A percentile compares a stretch with the other conserved stretches of the same genome.
These are phyloP conservation scores for Chimonanthus praecox DNA, from an alignment of 164 flowering plant genomes.

Conservation along the genomic window DNA sequence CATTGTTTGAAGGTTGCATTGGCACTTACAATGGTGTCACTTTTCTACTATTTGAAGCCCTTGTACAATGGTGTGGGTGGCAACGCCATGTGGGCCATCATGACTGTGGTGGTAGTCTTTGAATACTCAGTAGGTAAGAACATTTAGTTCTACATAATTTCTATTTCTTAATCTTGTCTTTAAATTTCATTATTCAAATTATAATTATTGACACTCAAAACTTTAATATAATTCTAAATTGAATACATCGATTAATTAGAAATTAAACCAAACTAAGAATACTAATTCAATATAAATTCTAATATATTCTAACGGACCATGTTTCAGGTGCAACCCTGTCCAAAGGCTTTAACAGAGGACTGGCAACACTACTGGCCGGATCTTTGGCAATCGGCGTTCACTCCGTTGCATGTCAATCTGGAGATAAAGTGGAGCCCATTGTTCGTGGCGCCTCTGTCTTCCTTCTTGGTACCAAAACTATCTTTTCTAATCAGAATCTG, in stretches of 20 bases:
- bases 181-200: too few species aligned
- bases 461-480: slow-evolving; percentile 39
- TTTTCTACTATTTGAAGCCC: slow-evolving; percentile 73
- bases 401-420: slow-evolving; percentile 51
- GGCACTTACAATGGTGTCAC: slow-evolving; percentile 63
- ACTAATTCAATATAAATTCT: too few species aligned
- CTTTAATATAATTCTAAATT: too few species aligned
- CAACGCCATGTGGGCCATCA: slow-evolving; percentile 79
- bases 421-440: slow-evolving; percentile 51
- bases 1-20: slow-evolving; percentile 72
- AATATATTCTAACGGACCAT: background rate
- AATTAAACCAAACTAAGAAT: too few species aligned
- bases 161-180: too few species aligned
- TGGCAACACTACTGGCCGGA: slow-evolving; percentile 62
- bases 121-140: slow-evolving; percentile 65
- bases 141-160: background rate
- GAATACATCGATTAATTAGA: too few species aligned
- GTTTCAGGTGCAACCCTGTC: slow-evolving; percentile 59
- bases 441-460: slow-evolving; percentile 54
- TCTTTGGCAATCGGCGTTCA: slow-evolving; percentile 59
- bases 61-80: slow-evolving; percentile 75
- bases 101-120: slow-evolving; percentile 83
- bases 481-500: background rate
- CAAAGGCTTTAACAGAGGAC: slow-evolving; percentile 55
- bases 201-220: too few species aligned